These are phyloP conservation scores for Stagonosporopsis chrysanthemi DNA, from an alignment of 2,329 filamentous ascomycete species.

Conservation along the genomic window DNA sequence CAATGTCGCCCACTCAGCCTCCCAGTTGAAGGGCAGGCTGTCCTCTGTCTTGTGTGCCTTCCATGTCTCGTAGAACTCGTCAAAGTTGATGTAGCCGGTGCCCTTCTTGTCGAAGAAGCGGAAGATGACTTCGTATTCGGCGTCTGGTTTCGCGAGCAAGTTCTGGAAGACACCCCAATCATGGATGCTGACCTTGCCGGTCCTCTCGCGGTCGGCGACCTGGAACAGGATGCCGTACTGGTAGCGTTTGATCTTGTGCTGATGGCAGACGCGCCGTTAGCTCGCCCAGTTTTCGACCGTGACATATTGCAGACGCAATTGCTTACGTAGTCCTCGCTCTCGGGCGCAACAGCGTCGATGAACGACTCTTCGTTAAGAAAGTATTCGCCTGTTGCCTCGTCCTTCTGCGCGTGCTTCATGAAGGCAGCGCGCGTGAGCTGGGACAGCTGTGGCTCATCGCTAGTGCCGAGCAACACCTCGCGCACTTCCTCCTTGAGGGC, in stretches of 20 bases:
- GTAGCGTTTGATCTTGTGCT: slow-evolving; percentile 98
- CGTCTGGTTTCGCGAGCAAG: slow-evolving; percentile 89
- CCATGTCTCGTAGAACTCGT: slow-evolving; percentile 84
- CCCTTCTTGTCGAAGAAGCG: slow-evolving; percentile 90
- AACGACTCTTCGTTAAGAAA: slow-evolving; percentile 88
- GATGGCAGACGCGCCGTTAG: slow-evolving; percentile 40
- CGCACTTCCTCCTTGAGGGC: slow-evolving; percentile 74
- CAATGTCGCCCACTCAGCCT: slow-evolving; percentile 92
- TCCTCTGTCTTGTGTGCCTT: slow-evolving; percentile 86
- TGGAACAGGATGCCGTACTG: slow-evolving; percentile 94
- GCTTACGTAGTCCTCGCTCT: slow-evolving; percentile 88
- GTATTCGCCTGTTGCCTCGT: slow-evolving; percentile 76
- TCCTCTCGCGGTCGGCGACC: slow-evolving; percentile 81
- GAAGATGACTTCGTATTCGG: slow-evolving; percentile 98
- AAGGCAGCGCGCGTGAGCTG: slow-evolving; percentile 80
- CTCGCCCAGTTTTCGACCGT: slow-evolving; percentile 22
- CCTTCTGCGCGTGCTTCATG: slow-evolving; percentile 75
- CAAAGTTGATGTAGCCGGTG: slow-evolving; percentile 85
- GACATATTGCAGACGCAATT: slow-evolving; percentile 29
- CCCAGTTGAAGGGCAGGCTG: slow-evolving; percentile 94
- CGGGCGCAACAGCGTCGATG: slow-evolving; percentile 86
- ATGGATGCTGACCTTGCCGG: slow-evolving; percentile 76
- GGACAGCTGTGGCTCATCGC: slow-evolving; percentile 69
- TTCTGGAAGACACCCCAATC: slow-evolving; percentile 97
- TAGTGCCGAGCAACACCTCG: slow-evolving; percentile 70